Percentiles rank a stretch among this genome's conserved stretches.
phyloP scores from a whole-genome alignment of 2,329 filamentous ascomycete species.

The Pseudopyricularia javanii region DNA sequence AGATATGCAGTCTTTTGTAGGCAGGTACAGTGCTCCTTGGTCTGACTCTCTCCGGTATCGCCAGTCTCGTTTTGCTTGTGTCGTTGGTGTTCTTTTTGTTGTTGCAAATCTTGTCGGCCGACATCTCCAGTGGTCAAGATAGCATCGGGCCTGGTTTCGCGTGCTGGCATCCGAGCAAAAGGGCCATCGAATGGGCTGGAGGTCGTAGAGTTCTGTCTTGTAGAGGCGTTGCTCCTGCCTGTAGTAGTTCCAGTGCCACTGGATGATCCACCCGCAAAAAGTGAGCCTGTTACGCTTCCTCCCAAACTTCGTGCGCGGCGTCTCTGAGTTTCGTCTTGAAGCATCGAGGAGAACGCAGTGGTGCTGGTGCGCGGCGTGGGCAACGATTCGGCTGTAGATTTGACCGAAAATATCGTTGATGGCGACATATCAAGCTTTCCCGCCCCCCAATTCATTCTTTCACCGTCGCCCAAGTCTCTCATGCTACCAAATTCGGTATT shows the following conservation, averaged over 20 bases:
- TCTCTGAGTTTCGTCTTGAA: neutral
- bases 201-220: neutral
- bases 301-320: neutral
- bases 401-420: neutral
- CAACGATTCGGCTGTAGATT: neutral
- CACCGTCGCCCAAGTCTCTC: neutral
- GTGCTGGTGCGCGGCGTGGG: neutral
- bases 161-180: neutral
- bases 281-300: neutral
- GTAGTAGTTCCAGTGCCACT: neutral
- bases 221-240: neutral
- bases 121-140: neutral
- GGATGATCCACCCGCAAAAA: neutral
- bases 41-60: neutral
- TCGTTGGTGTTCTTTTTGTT: neutral
- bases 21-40: neutral
- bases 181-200: neutral
- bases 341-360: neutral
- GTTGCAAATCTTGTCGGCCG: neutral
- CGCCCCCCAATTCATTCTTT: neutral
- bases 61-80: neutral
- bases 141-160: neutral
- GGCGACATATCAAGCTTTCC: neutral
- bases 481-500: neutral
- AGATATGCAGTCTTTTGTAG: neutral